These are phyloP conservation scores for Plasmodium gaboni DNA, from an alignment of 169 alveolate genomes.

Conservation along the genomic window DNA sequence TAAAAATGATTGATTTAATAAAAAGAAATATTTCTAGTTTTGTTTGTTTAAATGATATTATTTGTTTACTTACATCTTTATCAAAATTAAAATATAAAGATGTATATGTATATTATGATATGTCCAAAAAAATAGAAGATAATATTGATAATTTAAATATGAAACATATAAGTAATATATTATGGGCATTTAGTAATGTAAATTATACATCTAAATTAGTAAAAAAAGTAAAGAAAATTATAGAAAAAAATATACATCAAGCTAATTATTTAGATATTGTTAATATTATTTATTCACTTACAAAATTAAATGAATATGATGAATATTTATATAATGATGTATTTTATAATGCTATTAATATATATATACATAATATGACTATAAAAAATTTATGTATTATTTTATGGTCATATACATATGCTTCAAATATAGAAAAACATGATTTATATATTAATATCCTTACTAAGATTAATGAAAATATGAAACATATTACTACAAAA, in stretches of 20 bases:
- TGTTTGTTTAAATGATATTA: conserved; percentile 43
- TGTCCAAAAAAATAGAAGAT: conserved; percentile 55
- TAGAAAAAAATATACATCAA: conserved; percentile 58
- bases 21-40: conserved; percentile 2
- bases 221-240: conserved; percentile 61
- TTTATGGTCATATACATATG: conserved; percentile 66
- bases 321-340: conserved; percentile 50
- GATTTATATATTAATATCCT: conserved; percentile 64
- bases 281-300: conserved; percentile 41
- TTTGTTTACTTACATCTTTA: conserved; percentile 48
- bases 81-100: conserved; percentile 68
- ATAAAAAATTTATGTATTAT: conserved; percentile 62
- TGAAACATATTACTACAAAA: conserved; percentile 60
- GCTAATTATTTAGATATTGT: conserved; percentile 41
- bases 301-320: conserved; percentile 74
- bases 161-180: conserved; percentile 62
- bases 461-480: conserved; percentile 61
- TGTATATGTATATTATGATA: conserved; percentile 25
- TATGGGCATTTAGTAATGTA: conserved; percentile 68
- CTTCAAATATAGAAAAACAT: conserved; percentile 29
- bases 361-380: conserved; percentile 73
- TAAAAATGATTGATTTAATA: conserved; percentile 38
- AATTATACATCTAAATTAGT: conserved; percentile 60
- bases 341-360: conserved; percentile 53
- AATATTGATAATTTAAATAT: conserved; percentile 40